phyloP scores from a whole-genome alignment of 139 green algal species.

The Ettlia oleoabundans region DNA sequence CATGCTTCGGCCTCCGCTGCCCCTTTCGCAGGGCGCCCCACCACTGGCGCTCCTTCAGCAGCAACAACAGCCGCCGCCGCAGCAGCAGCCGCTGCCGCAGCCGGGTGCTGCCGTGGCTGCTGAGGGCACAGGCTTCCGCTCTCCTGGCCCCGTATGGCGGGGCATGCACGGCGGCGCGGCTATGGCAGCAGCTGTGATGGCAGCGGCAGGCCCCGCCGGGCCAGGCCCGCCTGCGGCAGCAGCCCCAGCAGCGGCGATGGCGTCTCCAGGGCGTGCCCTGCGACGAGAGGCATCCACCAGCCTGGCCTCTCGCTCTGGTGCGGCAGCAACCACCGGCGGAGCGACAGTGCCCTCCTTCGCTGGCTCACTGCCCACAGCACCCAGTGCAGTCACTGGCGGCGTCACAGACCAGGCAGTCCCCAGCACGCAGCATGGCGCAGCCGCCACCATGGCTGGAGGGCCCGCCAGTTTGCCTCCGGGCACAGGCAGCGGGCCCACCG shows the following conservation, averaged over 20 bases:
- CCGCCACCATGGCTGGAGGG: not conserved
- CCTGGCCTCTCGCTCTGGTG: not conserved
- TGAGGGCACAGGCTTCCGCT: not conserved
- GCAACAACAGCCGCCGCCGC: not conserved
- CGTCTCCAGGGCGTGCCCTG: not conserved
- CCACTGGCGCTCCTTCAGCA: not conserved
- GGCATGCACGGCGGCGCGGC: not conserved
- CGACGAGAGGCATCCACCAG: not conserved
- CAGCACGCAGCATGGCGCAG: not conserved
- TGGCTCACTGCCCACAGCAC: not conserved
- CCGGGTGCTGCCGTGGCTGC: not conserved
- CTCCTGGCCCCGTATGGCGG: not conserved
- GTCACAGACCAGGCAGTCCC: conserved; percentile 14
- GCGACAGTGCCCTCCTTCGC: conserved; percentile 3
- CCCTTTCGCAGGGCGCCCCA: not conserved
- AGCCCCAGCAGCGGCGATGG: not conserved
- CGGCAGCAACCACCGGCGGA: not conserved
- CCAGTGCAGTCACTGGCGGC: not conserved
- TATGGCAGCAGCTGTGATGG: not conserved
- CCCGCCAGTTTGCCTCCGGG: not conserved
- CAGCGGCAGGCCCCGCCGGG: no score
- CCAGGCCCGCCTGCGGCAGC: no score
- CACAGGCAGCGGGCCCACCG: not conserved
- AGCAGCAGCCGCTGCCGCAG: not conserved
- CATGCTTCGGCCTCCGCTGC: no score